These are phyloP conservation scores for Carpinus fangiana DNA, from an alignment of 306 rosid genomes.

Conservation along the genomic window DNA sequence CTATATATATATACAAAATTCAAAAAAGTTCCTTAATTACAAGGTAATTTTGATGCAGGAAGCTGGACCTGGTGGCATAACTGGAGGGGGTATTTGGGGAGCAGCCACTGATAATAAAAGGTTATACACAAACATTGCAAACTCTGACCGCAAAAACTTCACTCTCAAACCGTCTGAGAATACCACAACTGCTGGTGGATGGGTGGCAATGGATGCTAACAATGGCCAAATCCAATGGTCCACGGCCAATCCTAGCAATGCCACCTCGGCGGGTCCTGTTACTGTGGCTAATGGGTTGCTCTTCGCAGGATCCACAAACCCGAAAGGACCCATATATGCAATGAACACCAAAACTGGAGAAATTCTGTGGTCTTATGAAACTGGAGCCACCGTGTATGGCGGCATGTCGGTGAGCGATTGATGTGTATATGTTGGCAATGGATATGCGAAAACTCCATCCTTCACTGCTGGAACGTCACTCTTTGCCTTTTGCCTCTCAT, in stretches of 20 bases:
- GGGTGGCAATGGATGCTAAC: slow-evolving; percentile 59
- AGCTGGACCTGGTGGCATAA: no score
- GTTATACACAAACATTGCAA: no score
- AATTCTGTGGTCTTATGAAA: slow-evolving; percentile 28
- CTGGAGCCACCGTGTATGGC: slow-evolving; percentile 48
- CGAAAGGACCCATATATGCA: slow-evolving; percentile 44
- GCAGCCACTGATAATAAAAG: no score
- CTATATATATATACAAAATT: no score
- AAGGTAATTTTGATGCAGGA: no score
- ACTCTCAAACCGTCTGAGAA: slow-evolving; percentile 44
- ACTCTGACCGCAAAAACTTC: slow-evolving; percentile 25
- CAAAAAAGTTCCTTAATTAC: no score
- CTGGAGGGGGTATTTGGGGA: slow-evolving; percentile 1
- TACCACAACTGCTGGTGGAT: slow-evolving; percentile 47
- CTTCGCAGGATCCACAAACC: slow-evolving; percentile 44
- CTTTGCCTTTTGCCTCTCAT: slow-evolving; percentile 45
- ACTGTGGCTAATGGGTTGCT: slow-evolving; percentile 47
- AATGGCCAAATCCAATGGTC: slow-evolving; percentile 52
- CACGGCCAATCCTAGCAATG: slow-evolving; percentile 31
- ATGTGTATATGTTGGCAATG: slow-evolving; percentile 54
- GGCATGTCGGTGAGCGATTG: slow-evolving; percentile 57
- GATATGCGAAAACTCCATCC: slow-evolving; percentile 36
- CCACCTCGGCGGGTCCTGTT: slow-evolving; percentile 36
- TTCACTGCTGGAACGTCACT: slow-evolving; percentile 47
- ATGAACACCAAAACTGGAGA: slow-evolving; percentile 23